These are phyloP conservation scores for Ambrosia hybrid DNA, from an alignment of 140 eudicot species.

Conservation along the genomic window DNA sequence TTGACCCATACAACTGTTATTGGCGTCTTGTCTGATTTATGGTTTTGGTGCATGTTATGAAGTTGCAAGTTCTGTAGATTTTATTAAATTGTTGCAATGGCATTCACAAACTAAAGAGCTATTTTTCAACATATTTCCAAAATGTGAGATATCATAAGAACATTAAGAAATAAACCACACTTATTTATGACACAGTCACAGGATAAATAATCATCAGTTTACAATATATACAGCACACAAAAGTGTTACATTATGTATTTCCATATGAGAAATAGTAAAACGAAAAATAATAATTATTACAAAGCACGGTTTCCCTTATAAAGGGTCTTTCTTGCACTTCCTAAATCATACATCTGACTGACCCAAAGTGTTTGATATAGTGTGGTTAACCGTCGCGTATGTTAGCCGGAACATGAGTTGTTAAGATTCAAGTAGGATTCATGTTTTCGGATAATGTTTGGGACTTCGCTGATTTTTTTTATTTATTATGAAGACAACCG, in stretches of 20 bases:
- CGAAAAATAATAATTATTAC: neutral
- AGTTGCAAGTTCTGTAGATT: conserved; percentile 4
- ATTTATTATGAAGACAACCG: conserved; percentile 14
- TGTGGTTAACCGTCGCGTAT: conserved; percentile 10
- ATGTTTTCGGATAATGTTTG: conserved; percentile 5
- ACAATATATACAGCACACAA: conserved; percentile 21
- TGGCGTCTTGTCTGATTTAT: neutral
- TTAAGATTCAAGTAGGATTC: conserved; percentile 12
- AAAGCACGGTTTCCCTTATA: conserved; percentile 21
- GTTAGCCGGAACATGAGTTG: conserved; percentile 11
- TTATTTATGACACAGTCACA: conserved; percentile 15
- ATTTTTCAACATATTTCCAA: conserved; percentile 8
- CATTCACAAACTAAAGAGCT: neutral
- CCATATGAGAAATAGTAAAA: conserved; percentile 1
- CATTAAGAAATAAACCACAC: conserved; percentile 4
- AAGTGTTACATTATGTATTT: conserved; percentile 29
- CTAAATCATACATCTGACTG: conserved; percentile 18
- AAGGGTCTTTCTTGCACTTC: conserved; percentile 24
- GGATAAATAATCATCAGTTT: conserved; percentile 8
- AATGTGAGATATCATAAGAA: neutral
- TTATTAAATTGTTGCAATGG: conserved; percentile 1
- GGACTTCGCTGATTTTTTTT: conserved; percentile 11
- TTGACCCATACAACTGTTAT: conserved; percentile 6
- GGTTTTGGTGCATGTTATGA: conserved; percentile 7
- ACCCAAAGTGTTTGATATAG: conserved; percentile 21